Conservation (phyloP, 164 flowering plant genomes). For the Protea cynaroides region DNA sequence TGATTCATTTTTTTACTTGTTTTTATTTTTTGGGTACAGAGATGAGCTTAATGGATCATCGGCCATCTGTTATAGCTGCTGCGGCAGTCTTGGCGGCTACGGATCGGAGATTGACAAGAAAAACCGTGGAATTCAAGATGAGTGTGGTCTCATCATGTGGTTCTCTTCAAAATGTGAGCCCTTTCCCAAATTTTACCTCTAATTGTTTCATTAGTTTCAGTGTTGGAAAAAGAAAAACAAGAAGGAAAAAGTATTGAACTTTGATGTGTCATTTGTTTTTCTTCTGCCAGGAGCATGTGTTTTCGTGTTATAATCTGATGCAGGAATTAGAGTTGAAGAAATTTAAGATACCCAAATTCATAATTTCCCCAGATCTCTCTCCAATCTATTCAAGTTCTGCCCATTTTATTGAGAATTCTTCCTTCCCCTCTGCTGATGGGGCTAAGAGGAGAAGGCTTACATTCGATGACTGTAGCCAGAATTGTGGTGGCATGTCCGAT, state of each 20-base stretch:
- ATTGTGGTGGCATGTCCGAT: slow-evolving; percentile 8
- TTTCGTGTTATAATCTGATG: slow-evolving; percentile 38
- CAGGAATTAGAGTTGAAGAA: slow-evolving; percentile 26
- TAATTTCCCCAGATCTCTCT: slow-evolving; percentile 27
- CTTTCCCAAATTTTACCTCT: background rate
- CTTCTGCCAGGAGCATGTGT: slow-evolving; percentile 42
- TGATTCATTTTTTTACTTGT: background rate
- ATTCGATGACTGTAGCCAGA: slow-evolving; percentile 18
- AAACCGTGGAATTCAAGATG: slow-evolving; percentile 38
- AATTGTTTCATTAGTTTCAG: background rate
- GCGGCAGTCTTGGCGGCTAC: slow-evolving; percentile 52
- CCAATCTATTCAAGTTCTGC: slow-evolving; percentile 15
- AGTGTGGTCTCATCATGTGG: slow-evolving; percentile 20
- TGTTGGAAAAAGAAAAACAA: background rate
- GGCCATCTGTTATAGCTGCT: slow-evolving; percentile 62
- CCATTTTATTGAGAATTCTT: slow-evolving; percentile 16
- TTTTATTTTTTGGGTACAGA: slow-evolving; percentile 30
- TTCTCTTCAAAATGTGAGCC: slow-evolving; percentile 38
- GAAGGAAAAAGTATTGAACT: background rate
- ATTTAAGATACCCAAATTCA: slow-evolving; percentile 13
- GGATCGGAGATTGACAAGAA: slow-evolving; percentile 34
- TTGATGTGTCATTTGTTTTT: slow-evolving; percentile 6
- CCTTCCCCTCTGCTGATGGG: slow-evolving; percentile 17
- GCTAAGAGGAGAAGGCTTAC: slow-evolving; percentile 35
- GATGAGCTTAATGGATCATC: slow-evolving; percentile 32